These are phyloP conservation scores for Scleroderma bovista DNA, from an alignment of 768 basidiomycete species.

Conservation along the genomic window DNA sequence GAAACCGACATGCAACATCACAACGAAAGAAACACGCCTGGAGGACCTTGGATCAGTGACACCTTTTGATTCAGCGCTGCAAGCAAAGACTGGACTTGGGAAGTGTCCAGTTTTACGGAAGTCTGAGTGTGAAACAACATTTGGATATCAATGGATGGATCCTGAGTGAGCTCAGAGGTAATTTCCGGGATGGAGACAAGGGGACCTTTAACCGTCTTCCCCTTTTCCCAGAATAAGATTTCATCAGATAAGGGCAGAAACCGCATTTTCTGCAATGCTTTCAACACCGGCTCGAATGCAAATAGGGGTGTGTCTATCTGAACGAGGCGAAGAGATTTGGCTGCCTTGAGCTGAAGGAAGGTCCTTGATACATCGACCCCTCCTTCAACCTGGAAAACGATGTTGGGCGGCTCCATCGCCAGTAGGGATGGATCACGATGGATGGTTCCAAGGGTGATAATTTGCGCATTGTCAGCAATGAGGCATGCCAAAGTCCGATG, in stretches of 20 bases:
- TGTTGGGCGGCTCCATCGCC: slow-evolving; percentile 39
- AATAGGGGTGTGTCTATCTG: slow-evolving; percentile 60
- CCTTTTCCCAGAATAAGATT: slow-evolving; percentile 48
- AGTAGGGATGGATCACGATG: slow-evolving; percentile 50
- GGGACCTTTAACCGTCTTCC: slow-evolving; percentile 10
- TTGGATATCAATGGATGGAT: slow-evolving; percentile 39
- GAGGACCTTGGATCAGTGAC: slow-evolving; percentile 66
- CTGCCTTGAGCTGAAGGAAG: slow-evolving; percentile 36
- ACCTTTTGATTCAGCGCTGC: slow-evolving; percentile 51
- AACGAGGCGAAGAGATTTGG: slow-evolving; percentile 38
- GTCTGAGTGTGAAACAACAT: slow-evolving; percentile 31
- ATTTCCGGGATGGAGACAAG: slow-evolving; percentile 8
- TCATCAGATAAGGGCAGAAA: slow-evolving; percentile 44
- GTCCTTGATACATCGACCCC: slow-evolving; percentile 32
- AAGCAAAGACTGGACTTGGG: slow-evolving; percentile 43
- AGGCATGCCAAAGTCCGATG: slow-evolving; percentile 55
- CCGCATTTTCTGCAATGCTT: slow-evolving; percentile 43
- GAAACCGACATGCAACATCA: neutral
- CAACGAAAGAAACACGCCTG: slow-evolving; percentile 40
- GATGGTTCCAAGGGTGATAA: slow-evolving; percentile 50
- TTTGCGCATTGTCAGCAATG: slow-evolving; percentile 39
- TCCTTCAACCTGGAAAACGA: slow-evolving; percentile 52
- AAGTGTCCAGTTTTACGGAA: slow-evolving; percentile 43
- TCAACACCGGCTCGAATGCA: slow-evolving; percentile 59
- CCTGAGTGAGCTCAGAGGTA: slow-evolving; percentile 22